These are phyloP conservation scores for Curvularia hawaiiensis DNA, from an alignment of 2,329 filamentous ascomycete species.

Conservation along the genomic window DNA sequence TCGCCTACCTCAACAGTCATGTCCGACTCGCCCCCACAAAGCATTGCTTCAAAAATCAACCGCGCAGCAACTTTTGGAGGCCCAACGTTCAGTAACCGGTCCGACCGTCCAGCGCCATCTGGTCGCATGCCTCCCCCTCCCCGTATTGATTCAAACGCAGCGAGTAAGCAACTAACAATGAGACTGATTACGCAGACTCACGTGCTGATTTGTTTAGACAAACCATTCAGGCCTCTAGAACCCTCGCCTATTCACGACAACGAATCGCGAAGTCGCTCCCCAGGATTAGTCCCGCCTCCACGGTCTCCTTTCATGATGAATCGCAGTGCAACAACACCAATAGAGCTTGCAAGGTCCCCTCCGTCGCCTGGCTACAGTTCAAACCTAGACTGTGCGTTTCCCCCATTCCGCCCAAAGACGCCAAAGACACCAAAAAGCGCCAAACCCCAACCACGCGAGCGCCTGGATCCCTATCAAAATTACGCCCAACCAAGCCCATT, in stretches of 20 bases:
- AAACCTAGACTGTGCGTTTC: constrained; percentile 59
- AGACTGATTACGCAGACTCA: background rate
- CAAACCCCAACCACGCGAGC: constrained; percentile 29
- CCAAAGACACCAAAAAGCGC: constrained; percentile 35
- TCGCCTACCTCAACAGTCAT: constrained; percentile 15
- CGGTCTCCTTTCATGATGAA: constrained; percentile 38
- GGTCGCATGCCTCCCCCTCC: constrained; percentile 57
- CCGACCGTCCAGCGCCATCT: constrained; percentile 43
- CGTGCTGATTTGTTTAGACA: constrained; percentile 37
- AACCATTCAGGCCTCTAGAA: constrained; percentile 40
- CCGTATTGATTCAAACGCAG: constrained; percentile 61
- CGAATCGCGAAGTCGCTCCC: constrained; percentile 27
- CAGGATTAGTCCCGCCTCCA: constrained; percentile 28
- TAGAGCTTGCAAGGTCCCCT: constrained; percentile 38
- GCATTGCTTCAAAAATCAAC: constrained; percentile 33
- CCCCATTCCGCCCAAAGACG: constrained; percentile 56
- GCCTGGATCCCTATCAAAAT: constrained; percentile 33
- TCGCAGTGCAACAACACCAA: constrained; percentile 44
- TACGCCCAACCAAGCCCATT: constrained; percentile 43
- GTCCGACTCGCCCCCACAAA: constrained; percentile 12
- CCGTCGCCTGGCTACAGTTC: constrained; percentile 40
- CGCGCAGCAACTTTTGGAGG: constrained; percentile 41
- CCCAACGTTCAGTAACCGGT: constrained; percentile 36
- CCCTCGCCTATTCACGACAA: constrained; percentile 37
- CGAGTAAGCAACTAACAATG: constrained; percentile 56